Evolutionary conservation across 768 basidiomycete species (phyloP), one percentile per base, ranked within the genome.

Genomic region (Boletus tomentosulus): DNA sequence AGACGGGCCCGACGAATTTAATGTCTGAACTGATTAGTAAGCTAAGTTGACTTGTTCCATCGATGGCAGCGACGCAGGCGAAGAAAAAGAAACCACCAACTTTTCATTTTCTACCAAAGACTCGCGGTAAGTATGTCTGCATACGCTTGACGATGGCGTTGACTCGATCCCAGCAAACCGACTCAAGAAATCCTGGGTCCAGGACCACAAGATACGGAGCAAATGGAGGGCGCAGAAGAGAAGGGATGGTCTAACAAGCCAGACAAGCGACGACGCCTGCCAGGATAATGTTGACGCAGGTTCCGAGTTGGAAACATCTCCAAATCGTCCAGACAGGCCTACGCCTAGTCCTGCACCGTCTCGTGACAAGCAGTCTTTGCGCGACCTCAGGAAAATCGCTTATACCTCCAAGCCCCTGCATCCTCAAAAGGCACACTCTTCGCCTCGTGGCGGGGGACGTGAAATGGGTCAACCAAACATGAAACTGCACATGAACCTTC

Each of bases 401-500:
- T 88, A 90, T 64, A 80, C 84, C 8, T 73, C 71, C 27, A 70
- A 76, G 27, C 77, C 82, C 6, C 69, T 84, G 34, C 85, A 83
- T 61, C 81, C 76, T 15, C 82, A 76, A 69, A 85, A 81, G 60
- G 71, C 79, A 3, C 75, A 77, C 57, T 72, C 73, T 22, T 62
- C 74, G 34, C 62, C 61, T 55, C 49, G 55, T 31, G 48, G 53
- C 70, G 66, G 58, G 61, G 57, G 62, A n/a, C 59, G 58, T 12
- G 68, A 66, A 12, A 60, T 68, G 28, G 73, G 80, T 4, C 82
- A 84, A 61, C 83, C 83, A n/a, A 76, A 82, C 65, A 94, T 96
- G 92, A 88, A 86, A 63, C 71, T 88, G 46, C 84, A 92, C 47
- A 95, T 96, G 91, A 82, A 84, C 57, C 85, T 81, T 28, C 78